Conservation (phyloP, 176 grass and related monocot genomes). For the Triticum timopheevii region DNA sequence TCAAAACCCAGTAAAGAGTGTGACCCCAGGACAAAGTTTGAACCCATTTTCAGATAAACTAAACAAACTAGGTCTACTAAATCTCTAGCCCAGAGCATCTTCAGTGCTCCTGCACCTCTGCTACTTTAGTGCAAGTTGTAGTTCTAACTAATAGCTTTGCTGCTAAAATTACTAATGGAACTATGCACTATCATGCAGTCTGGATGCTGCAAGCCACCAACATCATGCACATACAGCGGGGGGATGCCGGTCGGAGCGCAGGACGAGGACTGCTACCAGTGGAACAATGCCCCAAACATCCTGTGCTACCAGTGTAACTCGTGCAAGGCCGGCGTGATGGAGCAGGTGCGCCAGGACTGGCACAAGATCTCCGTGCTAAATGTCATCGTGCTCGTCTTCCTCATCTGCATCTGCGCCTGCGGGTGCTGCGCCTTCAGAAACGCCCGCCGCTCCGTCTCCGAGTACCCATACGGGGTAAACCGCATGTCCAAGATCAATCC, state of each 20-base stretch:
- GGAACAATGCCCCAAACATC: slow-evolving; percentile 77
- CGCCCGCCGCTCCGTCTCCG: slow-evolving; percentile 49
- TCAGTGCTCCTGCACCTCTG: not conserved
- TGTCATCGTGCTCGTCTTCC: slow-evolving; percentile 60
- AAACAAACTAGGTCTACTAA: not conserved
- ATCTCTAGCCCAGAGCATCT: not conserved
- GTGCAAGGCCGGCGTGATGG: slow-evolving; percentile 91
- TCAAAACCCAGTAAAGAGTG: not conserved
- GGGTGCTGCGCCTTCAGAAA: slow-evolving; percentile 92
- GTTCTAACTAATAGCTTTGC: not conserved
- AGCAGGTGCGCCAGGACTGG: slow-evolving; percentile 87
- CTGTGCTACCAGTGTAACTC: slow-evolving; percentile 91
- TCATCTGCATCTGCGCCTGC: slow-evolving; percentile 66
- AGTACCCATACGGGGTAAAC: slow-evolving; percentile 82
- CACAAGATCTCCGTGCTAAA: slow-evolving; percentile 83
- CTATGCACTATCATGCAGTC: slow-evolving; percentile 51
- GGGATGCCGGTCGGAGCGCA: slow-evolving; percentile 59
- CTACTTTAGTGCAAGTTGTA: not conserved
- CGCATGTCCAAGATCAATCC: slow-evolving; percentile 86
- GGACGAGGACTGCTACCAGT: slow-evolving; percentile 81
- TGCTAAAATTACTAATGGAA: not conserved
- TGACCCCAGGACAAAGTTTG: not conserved
- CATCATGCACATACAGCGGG: slow-evolving; percentile 73
- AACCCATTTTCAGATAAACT: not conserved
- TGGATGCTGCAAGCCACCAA: slow-evolving; percentile 96